Evolutionary conservation across 495 filamentous ascomycete genomes (phyloP), one percentile per base, ranked within the genome.

Genomic region (Penicillium malachiteum): DNA sequence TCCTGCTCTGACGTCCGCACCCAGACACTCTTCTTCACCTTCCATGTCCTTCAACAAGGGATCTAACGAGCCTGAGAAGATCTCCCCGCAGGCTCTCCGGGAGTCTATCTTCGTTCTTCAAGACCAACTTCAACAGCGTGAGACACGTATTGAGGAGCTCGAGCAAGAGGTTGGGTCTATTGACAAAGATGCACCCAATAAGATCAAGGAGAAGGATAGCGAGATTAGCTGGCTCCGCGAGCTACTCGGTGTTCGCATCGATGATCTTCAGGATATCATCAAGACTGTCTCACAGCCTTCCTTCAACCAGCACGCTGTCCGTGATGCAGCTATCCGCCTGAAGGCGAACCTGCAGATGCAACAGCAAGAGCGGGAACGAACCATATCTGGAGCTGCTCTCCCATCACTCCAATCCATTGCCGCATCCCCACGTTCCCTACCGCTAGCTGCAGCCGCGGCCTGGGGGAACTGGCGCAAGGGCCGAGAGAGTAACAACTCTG

Each of bases 331-430:
- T 33, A 96, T 97, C 59, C 86, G 94, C 7, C 82, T 98, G 53
- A 91, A 90, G 64, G 89, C 95, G 16, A 97, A 94, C 62, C 80
- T 98, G 14, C 89, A 97, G 68, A 98, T 98, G 94, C 92, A 97
- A 64, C 89, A 90, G 69, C 91, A 96, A 65, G 94, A 96, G 68
- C 88, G 87, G 16, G 95, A 97, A 64, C 78, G 88, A 51, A 81
- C 87, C 5, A 59, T 76, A 44, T 65, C 71, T 21, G 77, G 78
- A 12, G 74, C 78, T 48, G 75, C 81, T 2, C 68, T 88, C 5
- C 75, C 81, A 12, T 80, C 76, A 17, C 71, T 87, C n/a, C 77
- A 82, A 9, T 81, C 79, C 50, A 73, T 91, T 26, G 83, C 88
- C 40, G 84, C 90, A 12, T 87, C 90, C 2, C 87, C 91, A 3